Conservation (phyloP, 1,139 yeast genomes). For the Pichia kudriavzevii region DNA sequence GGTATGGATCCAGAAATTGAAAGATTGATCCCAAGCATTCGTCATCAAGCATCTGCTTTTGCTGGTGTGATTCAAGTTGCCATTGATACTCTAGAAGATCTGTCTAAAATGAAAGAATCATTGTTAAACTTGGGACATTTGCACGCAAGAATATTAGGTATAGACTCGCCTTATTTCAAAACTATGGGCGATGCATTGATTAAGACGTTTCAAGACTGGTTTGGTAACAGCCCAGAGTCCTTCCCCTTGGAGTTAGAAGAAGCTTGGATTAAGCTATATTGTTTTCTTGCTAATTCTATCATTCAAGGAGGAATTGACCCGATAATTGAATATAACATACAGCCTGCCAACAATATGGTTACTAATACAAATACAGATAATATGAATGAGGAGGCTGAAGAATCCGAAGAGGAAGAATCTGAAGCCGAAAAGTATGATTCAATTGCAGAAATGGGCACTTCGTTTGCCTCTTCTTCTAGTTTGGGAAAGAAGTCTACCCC, state of each 20-base stretch:
- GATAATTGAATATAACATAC: conserved; percentile 22
- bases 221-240: conserved; percentile 21
- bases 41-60: conserved; percentile 56
- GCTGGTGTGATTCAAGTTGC: conserved; percentile 50
- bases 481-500: conserved; percentile 7
- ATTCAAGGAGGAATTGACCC: conserved; percentile 32
- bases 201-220: conserved; percentile 67
- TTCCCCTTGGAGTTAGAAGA: conserved; percentile 48
- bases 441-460: neutral
- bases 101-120: conserved; percentile 47
- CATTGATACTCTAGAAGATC: conserved; percentile 29
- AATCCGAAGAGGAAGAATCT: conserved; percentile 10
- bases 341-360: conserved; percentile 6
- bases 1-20: conserved; percentile 28
- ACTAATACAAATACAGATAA: neutral
- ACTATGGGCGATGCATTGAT: conserved; percentile 74
- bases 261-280: conserved; percentile 64
- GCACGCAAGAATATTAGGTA: conserved; percentile 68
- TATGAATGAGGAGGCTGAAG: conserved; percentile 1
- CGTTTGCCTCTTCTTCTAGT: too few relatives aligned
- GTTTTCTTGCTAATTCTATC: conserved; percentile 51
- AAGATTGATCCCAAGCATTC: conserved; percentile 29
- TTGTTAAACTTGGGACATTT: conserved; percentile 61
- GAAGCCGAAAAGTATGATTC: conserved; percentile 8
- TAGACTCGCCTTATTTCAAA: conserved; percentile 66